Percentiles rank a stretch among this genome's conserved stretches.
These are phyloP conservation scores for Papiliotrema nemorosa DNA, from an alignment of 1,284 basidiomycete genomes.

Conservation along the genomic window DNA sequence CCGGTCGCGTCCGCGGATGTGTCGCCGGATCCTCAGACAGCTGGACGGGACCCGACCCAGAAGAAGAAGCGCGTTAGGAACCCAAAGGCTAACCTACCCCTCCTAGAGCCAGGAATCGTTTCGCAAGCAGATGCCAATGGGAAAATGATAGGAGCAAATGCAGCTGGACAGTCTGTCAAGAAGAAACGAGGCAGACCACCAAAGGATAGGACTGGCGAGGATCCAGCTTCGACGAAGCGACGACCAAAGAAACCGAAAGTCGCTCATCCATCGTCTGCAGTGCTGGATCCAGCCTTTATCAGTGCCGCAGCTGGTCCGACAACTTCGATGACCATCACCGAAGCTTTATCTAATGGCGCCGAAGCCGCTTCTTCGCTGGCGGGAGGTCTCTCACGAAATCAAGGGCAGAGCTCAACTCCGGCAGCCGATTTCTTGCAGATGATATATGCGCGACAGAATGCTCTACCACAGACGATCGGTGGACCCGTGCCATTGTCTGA, in stretches of 20 bases:
- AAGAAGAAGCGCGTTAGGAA: constrained; percentile 70
- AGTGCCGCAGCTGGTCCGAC: not conserved
- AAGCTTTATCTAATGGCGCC: not conserved
- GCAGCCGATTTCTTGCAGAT: not conserved
- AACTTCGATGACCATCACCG: not conserved
- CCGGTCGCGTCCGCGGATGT: not conserved
- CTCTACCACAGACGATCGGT: no score
- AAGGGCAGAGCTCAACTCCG: no score
- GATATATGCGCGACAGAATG: not conserved
- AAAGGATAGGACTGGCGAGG: not conserved
- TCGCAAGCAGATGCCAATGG: not conserved
- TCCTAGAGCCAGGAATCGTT: not conserved
- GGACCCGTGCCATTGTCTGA: no score
- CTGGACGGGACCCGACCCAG: constrained; percentile 64
- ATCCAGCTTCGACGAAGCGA: not conserved
- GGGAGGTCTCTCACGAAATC: no score
- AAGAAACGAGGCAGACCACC: constrained; percentile 1
- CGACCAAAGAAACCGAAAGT: not conserved
- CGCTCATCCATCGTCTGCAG: not conserved
- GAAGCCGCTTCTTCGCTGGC: no score
- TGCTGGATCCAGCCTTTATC: not conserved
- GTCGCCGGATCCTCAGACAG: not conserved
- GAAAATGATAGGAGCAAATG: not conserved
- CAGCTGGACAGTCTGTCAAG: not conserved
- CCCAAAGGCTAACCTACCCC: not conserved